Evolutionary conservation across 1,139 yeast species (phyloP).

Genomic region (Geotrichum candidum): DNA sequence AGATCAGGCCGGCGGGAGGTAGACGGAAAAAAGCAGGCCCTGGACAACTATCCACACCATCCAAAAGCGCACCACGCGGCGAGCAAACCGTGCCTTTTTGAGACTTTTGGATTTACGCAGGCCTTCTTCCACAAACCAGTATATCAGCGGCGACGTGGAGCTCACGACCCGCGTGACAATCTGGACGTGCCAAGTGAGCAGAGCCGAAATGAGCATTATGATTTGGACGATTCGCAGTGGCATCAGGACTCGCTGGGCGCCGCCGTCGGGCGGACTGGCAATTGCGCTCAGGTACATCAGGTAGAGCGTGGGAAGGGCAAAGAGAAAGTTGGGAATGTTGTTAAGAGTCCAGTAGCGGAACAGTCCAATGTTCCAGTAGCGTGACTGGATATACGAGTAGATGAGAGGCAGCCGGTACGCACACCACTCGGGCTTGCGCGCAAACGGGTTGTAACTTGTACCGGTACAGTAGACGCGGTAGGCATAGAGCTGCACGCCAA

Average conservation of each 20-base stretch:
- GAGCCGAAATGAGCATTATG: conserved; percentile 46
- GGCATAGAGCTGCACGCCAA: conserved; percentile 48
- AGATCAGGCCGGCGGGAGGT: conserved; percentile 43
- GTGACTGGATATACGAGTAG: conserved; percentile 65
- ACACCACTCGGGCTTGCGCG: conserved; percentile 74
- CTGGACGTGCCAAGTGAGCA: conserved; percentile 75
- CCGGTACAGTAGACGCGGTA: conserved; percentile 58
- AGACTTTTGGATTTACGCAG: conserved; percentile 19
- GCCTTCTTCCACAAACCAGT: conserved; percentile 60
- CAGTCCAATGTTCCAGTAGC: conserved; percentile 84
- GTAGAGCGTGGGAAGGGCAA: conserved; percentile 62
- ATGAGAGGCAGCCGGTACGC: conserved; percentile 49
- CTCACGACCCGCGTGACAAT: conserved; percentile 66
- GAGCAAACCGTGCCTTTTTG: conserved; percentile 22
- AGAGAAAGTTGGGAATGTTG: conserved; percentile 77
- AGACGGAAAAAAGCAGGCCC: conserved; percentile 38
- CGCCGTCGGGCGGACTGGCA: neutral
- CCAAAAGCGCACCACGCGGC: conserved; percentile 28
- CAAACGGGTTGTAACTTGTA: neutral
- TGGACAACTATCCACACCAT: conserved; percentile 37
- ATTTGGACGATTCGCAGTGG: conserved; percentile 17
- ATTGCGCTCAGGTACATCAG: conserved; percentile 29
- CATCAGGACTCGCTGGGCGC: neutral
- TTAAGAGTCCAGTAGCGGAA: conserved; percentile 72
- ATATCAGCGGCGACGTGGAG: conserved; percentile 66